These are phyloP conservation scores for Lactarius indigo DNA, from an alignment of 768 basidiomycete genomes.

Conservation along the genomic window DNA sequence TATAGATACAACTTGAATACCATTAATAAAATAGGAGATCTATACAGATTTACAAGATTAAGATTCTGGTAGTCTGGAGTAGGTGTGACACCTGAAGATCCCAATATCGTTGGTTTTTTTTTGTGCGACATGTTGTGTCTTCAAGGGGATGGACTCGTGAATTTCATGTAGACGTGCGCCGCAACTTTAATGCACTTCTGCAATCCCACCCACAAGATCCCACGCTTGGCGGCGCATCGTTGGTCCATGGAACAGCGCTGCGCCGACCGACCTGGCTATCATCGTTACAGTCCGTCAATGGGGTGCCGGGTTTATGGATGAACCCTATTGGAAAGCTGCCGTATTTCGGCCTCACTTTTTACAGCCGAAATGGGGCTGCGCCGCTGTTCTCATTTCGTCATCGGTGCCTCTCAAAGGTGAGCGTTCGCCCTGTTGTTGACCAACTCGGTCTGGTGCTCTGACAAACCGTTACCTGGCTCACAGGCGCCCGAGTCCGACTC, in stretches of 20 bases:
- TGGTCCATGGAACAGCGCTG: neutral
- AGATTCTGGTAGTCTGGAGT: too few species aligned
- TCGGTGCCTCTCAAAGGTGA: neutral
- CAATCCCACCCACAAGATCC: too few species aligned
- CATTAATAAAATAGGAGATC: too few species aligned
- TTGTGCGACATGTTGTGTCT: too few species aligned
- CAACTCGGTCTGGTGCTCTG: neutral
- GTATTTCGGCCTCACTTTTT: neutral
- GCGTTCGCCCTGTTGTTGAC: neutral
- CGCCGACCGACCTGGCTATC: neutral
- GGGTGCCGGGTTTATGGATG: neutral
- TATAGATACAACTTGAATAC: too few species aligned
- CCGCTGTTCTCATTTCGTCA: neutral
- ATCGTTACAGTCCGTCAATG: neutral
- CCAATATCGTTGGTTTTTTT: too few species aligned
- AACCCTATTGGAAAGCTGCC: neutral
- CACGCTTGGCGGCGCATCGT: neutral
- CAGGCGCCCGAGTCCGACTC: neutral
- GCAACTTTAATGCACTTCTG: too few species aligned
- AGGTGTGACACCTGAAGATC: too few species aligned
- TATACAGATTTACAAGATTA: too few species aligned
- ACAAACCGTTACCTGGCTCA: neutral
- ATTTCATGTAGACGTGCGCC: too few species aligned
- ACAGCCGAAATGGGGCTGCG: neutral
- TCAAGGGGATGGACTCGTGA: too few species aligned